Conservation (phyloP, 2,329 filamentous ascomycete species). For the Fusarium poae region DNA sequence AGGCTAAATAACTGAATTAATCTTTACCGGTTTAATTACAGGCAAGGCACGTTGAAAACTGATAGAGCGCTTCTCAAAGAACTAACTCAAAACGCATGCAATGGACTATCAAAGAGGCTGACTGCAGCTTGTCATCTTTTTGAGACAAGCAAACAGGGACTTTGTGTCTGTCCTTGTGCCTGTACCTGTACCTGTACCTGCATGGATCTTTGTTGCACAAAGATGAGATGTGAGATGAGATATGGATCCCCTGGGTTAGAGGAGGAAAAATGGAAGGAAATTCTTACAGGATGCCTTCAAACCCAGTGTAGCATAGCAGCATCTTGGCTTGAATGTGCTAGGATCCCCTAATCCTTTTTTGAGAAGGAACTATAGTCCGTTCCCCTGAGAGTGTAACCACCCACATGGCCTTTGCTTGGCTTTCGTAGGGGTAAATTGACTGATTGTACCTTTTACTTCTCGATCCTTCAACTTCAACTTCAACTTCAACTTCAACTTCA, state of each 20-base stretch:
- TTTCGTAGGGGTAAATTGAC: slow-evolving; percentile 7
- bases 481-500: too few relatives aligned
- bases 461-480: slow-evolving; percentile 13
- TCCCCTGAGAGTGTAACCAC: slow-evolving; percentile 13
- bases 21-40: neutral
- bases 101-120: slow-evolving; percentile 26
- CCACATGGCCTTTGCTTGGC: slow-evolving; percentile 17
- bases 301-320: slow-evolving; percentile 22
- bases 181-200: slow-evolving; percentile 13
- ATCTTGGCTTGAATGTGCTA: slow-evolving; percentile 15
- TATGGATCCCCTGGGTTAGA: slow-evolving; percentile 7
- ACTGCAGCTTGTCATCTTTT: slow-evolving; percentile 33
- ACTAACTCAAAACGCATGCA: slow-evolving; percentile 22
- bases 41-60: neutral
- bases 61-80: neutral
- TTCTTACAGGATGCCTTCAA: slow-evolving; percentile 10
- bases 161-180: neutral
- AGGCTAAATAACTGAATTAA: slow-evolving; percentile 8
- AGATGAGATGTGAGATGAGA: slow-evolving; percentile 22
- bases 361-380: slow-evolving; percentile 1
- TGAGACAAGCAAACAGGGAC: slow-evolving; percentile 12
- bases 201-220: slow-evolving; percentile 39
- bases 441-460: slow-evolving; percentile 10
- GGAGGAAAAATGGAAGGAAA: slow-evolving; percentile 1
- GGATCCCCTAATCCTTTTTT: slow-evolving; percentile 17